These are phyloP conservation scores for Fraxinus sp. DNA, from an alignment of 305 asterid genomes.

Conservation along the genomic window DNA sequence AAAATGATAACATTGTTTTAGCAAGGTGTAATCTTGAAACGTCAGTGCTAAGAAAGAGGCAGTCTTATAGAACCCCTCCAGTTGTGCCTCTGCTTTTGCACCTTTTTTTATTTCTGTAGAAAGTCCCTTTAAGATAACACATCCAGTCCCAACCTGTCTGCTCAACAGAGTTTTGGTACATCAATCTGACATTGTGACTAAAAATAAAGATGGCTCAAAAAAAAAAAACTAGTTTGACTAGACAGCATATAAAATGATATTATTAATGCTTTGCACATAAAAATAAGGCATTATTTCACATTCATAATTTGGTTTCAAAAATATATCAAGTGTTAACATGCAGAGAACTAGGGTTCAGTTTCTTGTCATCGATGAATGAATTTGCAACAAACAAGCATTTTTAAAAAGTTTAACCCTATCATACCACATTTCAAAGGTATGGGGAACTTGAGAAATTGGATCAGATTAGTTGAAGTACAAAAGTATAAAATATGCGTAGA, in stretches of 20 bases:
- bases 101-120: neutral
- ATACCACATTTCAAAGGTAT: neutral
- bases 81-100: neutral
- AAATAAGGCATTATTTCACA: neutral
- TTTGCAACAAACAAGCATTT: neutral
- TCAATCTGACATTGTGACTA: neutral
- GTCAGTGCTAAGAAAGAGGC: neutral
- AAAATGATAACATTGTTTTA: neutral
- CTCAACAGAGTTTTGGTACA: neutral
- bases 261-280: neutral
- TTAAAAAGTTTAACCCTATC: neutral
- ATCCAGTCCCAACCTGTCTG: neutral
- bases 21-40: neutral
- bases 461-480: neutral
- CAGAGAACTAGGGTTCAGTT: neutral
- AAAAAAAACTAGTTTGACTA: neutral
- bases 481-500: neutral
- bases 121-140: neutral
- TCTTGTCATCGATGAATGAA: neutral
- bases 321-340: neutral
- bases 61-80: neutral
- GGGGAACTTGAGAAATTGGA: neutral
- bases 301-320: neutral
- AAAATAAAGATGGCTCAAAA: neutral
- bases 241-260: neutral